phyloP scores from a whole-genome alignment of 768 basidiomycete species.

The Lactarius psammicola region DNA sequence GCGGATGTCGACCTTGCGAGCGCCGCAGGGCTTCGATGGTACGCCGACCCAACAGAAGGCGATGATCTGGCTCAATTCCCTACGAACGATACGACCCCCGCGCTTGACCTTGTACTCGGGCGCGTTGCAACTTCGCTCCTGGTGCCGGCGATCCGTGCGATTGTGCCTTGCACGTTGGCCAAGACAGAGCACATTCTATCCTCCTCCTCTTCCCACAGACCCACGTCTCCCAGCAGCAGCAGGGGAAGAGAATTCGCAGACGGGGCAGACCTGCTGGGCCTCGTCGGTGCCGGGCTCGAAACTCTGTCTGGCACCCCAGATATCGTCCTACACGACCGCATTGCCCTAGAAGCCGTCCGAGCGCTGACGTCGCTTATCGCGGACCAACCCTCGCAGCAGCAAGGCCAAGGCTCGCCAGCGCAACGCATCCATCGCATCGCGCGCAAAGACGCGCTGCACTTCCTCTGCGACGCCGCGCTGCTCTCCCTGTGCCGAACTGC shows the following conservation, averaged over 20 bases:
- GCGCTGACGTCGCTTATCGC: conserved; percentile 14
- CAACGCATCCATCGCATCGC: conserved; percentile 20
- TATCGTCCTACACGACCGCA: background rate
- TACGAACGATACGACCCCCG: background rate
- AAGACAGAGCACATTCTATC: conserved; percentile 9
- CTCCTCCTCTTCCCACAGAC: too few species aligned
- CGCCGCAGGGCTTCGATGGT: background rate
- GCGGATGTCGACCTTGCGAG: conserved; percentile 1
- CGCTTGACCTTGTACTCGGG: conserved; percentile 11
- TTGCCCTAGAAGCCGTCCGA: conserved; percentile 17
- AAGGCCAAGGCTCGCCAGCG: background rate
- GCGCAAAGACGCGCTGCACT: conserved; percentile 23
- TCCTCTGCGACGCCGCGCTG: conserved; percentile 14
- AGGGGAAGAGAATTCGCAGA: background rate
- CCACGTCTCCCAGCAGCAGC: background rate
- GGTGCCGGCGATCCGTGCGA: conserved; percentile 14
- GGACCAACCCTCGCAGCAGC: background rate
- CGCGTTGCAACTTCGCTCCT: conserved; percentile 5
- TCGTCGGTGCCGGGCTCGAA: conserved; percentile 2
- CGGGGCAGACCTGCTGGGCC: conserved; percentile 3
- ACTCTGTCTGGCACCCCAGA: background rate
- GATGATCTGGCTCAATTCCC: background rate
- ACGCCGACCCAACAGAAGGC: background rate
- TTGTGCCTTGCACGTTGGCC: conserved; percentile 17
- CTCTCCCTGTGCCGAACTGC: conserved; percentile 11